Percentiles rank a stretch among this genome's conserved stretches.
Evolutionary conservation across 345 rosid genomes (phyloP).

Genomic region (Acer campestre): DNA sequence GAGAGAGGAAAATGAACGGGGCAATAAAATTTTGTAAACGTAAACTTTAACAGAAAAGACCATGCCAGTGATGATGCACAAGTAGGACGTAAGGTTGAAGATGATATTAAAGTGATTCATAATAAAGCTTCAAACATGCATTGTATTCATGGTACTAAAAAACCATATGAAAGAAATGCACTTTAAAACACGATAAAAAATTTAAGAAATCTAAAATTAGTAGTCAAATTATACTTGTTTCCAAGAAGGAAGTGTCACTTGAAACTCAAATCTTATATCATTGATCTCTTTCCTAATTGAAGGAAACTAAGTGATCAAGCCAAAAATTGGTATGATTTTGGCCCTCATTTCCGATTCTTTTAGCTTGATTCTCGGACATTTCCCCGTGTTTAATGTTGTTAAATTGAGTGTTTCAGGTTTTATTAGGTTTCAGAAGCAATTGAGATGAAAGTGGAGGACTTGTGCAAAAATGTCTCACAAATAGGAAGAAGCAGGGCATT

Average conservation of each 20-base stretch:
- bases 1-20: neutral
- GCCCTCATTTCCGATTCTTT: too few species aligned
- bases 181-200: neutral
- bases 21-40: neutral
- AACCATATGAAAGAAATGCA: neutral
- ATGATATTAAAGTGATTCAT: neutral
- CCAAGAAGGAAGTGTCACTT: constrained; percentile 90
- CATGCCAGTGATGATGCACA: neutral
- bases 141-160: neutral
- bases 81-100: neutral
- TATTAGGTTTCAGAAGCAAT: too few species aligned
- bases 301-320: too few species aligned
- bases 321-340: too few species aligned
- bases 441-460: too few species aligned
- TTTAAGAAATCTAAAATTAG: constrained; percentile 9
- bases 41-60: too few species aligned
- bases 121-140: neutral
- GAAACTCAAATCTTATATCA: constrained; percentile 93
- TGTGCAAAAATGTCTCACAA: too few species aligned
- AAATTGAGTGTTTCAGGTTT: too few species aligned
- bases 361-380: too few species aligned
- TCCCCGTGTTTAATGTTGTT: too few species aligned
- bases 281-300: constrained; percentile 81
- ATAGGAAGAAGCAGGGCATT: too few species aligned
- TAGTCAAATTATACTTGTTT: constrained; percentile 62